phyloP scores from a whole-genome alignment of 2,329 filamentous ascomycete genomes.

The Claviceps sp. region DNA sequence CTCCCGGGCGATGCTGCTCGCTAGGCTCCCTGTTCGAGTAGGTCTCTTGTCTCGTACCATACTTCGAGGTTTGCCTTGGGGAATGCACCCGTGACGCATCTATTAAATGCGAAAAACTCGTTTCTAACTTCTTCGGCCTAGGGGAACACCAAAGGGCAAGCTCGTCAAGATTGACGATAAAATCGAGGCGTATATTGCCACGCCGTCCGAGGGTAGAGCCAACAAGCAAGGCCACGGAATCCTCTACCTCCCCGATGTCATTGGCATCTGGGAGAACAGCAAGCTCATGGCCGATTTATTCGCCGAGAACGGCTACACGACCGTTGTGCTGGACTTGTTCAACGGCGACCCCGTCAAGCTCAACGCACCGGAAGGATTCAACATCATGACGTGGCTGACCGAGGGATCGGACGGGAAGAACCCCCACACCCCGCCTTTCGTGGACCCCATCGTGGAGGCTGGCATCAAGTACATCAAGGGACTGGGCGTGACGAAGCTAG shows the following conservation, averaged over 20 bases:
- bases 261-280: constrained; percentile 26
- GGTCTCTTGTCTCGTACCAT: constrained; percentile 13
- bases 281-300: constrained; percentile 27
- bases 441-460: constrained; percentile 21
- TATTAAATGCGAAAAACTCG: neutral
- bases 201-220: constrained; percentile 20
- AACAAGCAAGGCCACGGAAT: constrained; percentile 18
- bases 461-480: constrained; percentile 40
- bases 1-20: constrained; percentile 38
- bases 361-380: constrained; percentile 14
- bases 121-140: constrained; percentile 11
- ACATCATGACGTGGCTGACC: constrained; percentile 21
- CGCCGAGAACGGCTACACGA: constrained; percentile 25
- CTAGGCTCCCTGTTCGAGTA: constrained; percentile 40
- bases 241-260: constrained; percentile 24
- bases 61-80: neutral
- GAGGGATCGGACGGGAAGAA: constrained; percentile 33
- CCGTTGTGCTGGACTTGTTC: constrained; percentile 25
- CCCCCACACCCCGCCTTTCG: constrained; percentile 21
- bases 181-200: constrained; percentile 38
- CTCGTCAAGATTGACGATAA: constrained; percentile 26
- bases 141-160: constrained; percentile 34
- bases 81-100: no score
- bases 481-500: constrained; percentile 39
- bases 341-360: constrained; percentile 20